Evolutionary conservation across 495 filamentous ascomycete species (phyloP), one percentile per base, ranked within the genome.

Genomic region (Annulohypoxylon nitens): DNA sequence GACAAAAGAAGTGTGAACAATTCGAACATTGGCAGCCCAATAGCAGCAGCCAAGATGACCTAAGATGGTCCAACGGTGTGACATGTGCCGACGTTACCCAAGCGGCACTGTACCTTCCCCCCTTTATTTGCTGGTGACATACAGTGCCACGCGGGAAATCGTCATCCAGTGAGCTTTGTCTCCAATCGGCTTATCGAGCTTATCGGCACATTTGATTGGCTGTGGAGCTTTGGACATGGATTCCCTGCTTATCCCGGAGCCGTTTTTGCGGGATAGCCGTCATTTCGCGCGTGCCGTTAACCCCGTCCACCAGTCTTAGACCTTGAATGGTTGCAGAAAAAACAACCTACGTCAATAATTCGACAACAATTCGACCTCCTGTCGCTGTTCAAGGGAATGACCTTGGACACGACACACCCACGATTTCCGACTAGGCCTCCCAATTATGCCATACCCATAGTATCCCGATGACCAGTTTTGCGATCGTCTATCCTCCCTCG

Each of bases 391-490:
- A 54, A 66, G 65, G 66, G 76, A 63, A 75, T 72, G 64, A 62
- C 66, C 71, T 67, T 58, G 45, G 45, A 65, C 64, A 65, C 54
- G 58, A 18, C 51, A 58, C 50, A 34, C 63, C 67, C 25, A 68
- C 70, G 50, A 16, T 30, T 33, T 25, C 62, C 45, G 47, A 74
- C 45, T 51, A 67, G 61, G 61, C 55, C 12, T 61, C 57, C 61
- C 55, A 74, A 77, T 78, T 47, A 83, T 82, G 81, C 74, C 78
- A 34, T 73, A 75, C 63, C 75, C 77, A 61, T 83, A 81, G 78
- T 64, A 62, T 41, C 34, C 37, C 62, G 36, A 62, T 62, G 61
- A 60, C 53, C 54, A 69, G 60, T 61, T 74, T 76, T 76, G 73
- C 75, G 62, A 73, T 73, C 74, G 58, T 60, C 51, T 63, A 61